Evolutionary conservation across 2,329 filamentous ascomycete genomes (phyloP), one percentile per base, ranked within the genome.

Genomic region (Penicillium sp.): DNA sequence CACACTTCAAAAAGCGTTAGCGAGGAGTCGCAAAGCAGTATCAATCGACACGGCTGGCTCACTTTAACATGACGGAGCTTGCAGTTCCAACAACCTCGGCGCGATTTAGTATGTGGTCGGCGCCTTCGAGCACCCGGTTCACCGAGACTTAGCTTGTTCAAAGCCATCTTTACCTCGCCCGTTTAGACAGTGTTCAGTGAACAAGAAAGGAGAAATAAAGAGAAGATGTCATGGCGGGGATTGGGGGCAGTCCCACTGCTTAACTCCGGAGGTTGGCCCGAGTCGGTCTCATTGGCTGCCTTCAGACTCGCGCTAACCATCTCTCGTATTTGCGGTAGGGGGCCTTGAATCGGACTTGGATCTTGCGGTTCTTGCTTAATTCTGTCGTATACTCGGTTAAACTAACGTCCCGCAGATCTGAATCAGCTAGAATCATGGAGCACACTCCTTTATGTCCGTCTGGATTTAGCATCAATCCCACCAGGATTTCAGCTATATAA

Each of bases 81-180:
- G 70, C 85, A 88, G 65, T 86, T 87, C 3, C 79, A 80, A 65
- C 85, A 87, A 1, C 85, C 85, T 15, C 77, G 75, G 19, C 83
- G 77, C 1, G 84, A 86, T 67, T 87, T 87, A 24, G 76, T 82
- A 65, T 87, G 85, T 2, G 50, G 22, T 13, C 63, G 66, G 37
- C 67, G 68, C 42, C 53, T 62, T 12, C n/a, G 64, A 35, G 55
- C 33, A 5, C 37, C 50, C n/a, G 35, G 0, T 5, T 45, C 17
- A 4, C 19, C 51, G 15, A 33, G 12, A 3, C 10, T 15, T 12
- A 15, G 15, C 22, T 30, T 37, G 4, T 19, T 28, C 24, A 40
- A 45, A 24, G n/a, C n/a, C 42, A 58, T 64, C 19, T 53, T 35
- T 12, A 22, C 15, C 22, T 15, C 24, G 12, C 1, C 10, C 6